Evolutionary conservation across 2,329 filamentous ascomycete species (phyloP).

Genomic region (Fusarium ambrosium): DNA sequence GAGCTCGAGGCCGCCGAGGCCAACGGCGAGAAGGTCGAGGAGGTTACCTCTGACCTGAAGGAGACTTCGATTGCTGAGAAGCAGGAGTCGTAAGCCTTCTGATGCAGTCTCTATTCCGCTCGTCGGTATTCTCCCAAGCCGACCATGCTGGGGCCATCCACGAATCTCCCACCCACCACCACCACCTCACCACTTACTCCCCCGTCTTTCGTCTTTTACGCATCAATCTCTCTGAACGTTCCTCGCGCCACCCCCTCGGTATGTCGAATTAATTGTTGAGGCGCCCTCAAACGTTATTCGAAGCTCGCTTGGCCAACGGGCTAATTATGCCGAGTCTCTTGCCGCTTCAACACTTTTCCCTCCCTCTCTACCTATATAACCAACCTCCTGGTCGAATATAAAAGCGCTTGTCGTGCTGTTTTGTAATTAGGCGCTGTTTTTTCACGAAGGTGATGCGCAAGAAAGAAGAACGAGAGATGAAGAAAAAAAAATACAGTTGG

Average conservation of each 20-base stretch:
- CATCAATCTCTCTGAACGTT: conserved; percentile 17
- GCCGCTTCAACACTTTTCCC: neutral
- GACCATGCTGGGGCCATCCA: conserved; percentile 20
- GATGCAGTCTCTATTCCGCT: conserved; percentile 8
- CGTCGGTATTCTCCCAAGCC: conserved; percentile 29
- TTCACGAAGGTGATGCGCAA: conserved; percentile 39
- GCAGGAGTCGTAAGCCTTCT: conserved; percentile 58
- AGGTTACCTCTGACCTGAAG: conserved; percentile 65
- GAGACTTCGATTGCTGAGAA: conserved; percentile 67
- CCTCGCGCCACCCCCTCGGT: conserved; percentile 21
- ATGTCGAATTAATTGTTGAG: conserved; percentile 21
- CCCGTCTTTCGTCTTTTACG: conserved; percentile 10
- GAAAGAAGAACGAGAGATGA: conserved; percentile 21
- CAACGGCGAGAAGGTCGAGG: conserved; percentile 67
- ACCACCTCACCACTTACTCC: neutral
- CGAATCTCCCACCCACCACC: conserved; percentile 10
- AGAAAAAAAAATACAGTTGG: conserved; percentile 40
- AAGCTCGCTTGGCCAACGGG: conserved; percentile 19
- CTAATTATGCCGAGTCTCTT: conserved; percentile 21
- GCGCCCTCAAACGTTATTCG: conserved; percentile 25
- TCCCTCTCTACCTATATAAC: conserved; percentile 14
- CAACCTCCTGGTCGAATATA: conserved; percentile 39
- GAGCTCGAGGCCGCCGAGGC: conserved; percentile 76
- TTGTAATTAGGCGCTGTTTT: conserved; percentile 48
- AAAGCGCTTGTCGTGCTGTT: conserved; percentile 46